These are phyloP conservation scores for Fusarium sp. DNA, from an alignment of 2,329 filamentous ascomycete species.

Conservation along the genomic window DNA sequence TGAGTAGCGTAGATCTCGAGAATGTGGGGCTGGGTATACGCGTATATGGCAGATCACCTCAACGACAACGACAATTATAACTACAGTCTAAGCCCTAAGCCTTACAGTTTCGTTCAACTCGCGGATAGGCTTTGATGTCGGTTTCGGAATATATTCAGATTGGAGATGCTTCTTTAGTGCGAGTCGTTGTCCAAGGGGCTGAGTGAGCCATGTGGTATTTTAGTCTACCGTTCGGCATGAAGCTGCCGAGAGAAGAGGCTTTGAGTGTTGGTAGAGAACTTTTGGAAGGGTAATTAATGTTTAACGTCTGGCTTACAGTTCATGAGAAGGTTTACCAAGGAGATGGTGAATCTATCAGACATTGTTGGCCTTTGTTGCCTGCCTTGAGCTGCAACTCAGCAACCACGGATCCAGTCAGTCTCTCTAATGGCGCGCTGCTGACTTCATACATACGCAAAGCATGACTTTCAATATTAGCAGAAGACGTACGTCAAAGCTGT, in stretches of 20 bases:
- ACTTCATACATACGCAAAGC: neutral
- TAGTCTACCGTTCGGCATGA: neutral
- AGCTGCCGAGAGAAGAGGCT: neutral
- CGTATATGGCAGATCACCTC: slow-evolving; percentile 9
- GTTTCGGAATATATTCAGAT: neutral
- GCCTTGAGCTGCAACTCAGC: neutral
- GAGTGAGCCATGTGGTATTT: neutral
- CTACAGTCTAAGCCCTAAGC: slow-evolving; percentile 16
- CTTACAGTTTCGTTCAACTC: slow-evolving; percentile 6
- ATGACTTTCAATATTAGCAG: neutral
- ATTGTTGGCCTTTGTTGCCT: neutral
- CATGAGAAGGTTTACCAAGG: neutral
- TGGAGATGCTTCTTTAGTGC: neutral
- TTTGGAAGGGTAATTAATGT: neutral
- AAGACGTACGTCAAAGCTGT: neutral
- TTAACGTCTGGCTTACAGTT: neutral
- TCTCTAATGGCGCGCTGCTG: neutral
- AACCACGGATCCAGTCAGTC: neutral
- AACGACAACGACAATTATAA: neutral
- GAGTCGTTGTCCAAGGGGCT: neutral
- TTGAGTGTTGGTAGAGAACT: neutral
- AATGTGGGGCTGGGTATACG: slow-evolving; percentile 18
- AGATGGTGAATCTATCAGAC: neutral
- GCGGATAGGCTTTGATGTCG: neutral
- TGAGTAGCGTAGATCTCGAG: neutral